phyloP scores from a whole-genome alignment of 768 basidiomycete species.

The Pleurotus tuoliensis region DNA sequence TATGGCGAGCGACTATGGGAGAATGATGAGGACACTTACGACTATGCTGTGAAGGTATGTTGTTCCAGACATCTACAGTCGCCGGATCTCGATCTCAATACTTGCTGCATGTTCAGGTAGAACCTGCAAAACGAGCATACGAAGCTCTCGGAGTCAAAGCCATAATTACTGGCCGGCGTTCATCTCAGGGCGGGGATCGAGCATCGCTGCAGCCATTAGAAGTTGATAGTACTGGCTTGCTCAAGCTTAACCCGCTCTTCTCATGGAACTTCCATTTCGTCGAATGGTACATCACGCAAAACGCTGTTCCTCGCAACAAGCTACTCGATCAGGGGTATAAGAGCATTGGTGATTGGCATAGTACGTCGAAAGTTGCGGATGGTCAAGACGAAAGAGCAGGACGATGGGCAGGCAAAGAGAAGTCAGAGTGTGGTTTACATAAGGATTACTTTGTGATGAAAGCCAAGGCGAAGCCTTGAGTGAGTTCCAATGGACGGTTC shows the following conservation, averaged over 20 bases:
- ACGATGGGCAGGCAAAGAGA: slow-evolving; percentile 85
- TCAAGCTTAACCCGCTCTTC: slow-evolving; percentile 94
- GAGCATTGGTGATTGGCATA: slow-evolving; percentile 98
- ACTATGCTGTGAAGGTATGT: slow-evolving; percentile 86
- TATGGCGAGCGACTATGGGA: slow-evolving; percentile 87
- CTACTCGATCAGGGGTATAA: slow-evolving; percentile 90
- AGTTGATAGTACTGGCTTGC: slow-evolving; percentile 81
- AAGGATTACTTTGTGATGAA: slow-evolving; percentile 85
- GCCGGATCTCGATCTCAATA: slow-evolving; percentile 2
- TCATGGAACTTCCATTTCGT: slow-evolving; percentile 84
- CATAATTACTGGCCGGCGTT: slow-evolving; percentile 92
- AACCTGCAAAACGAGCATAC: slow-evolving; percentile 90
- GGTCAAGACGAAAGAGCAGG: slow-evolving; percentile 87
- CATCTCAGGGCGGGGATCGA: slow-evolving; percentile 91
- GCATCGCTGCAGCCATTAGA: slow-evolving; percentile 81
- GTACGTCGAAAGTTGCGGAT: slow-evolving; percentile 67
- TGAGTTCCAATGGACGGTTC: not conserved
- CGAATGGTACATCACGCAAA: slow-evolving; percentile 76
- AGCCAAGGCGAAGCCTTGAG: slow-evolving; percentile 36
- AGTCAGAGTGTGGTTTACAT: slow-evolving; percentile 96
- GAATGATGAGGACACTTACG: slow-evolving; percentile 81
- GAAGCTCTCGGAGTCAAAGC: slow-evolving; percentile 70
- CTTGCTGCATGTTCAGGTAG: slow-evolving; percentile 57
- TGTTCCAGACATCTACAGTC: not conserved
- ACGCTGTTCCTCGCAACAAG: slow-evolving; percentile 84